Base-by-base conservation (phyloP, 345 rosid genomes). In the Pugionium cornutum region DNA sequence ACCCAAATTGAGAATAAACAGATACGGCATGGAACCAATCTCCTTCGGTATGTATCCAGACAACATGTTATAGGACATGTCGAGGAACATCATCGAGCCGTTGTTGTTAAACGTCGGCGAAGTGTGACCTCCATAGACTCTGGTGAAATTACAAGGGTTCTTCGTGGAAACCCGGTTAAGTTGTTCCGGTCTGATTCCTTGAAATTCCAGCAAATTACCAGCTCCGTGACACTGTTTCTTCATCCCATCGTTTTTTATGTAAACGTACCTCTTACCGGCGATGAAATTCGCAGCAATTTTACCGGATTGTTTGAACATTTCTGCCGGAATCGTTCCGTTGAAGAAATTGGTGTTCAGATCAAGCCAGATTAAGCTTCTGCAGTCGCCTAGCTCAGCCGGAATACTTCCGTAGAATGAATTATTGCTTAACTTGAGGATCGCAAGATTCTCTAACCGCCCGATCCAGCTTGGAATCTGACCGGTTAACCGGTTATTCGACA, bases 51-150 rank as follows among this genome's bases (percentile, higher is more conserved):
- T 88, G 44, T 49, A 75, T 27, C 96, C 97, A 0, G 89, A 84
- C 64, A 94, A 58, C 68, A 26, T 45, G 74, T 94, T 94, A 74
- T 94, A 69, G 0, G 97, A 94, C 68, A 91, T 79, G 76, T 94
- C 99, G 3, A 94, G 83, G 75, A 94, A 91, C 64, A 91, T 85
- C 89, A 94, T 86, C 2, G 99, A 88, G 18, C 99, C 99, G 5
- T 94, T 94, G 46, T 90, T 75, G 37, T 91, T 78, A 74, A 90
- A 94, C 2, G 91, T 91, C 1, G 95, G 96, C 65, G 87, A 79
- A 0, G 88, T 87, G 41, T 67, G 82, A 28, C 97, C 92, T 7
- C 76, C 69, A 62, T 90, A 94, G 37, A 83, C 85, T 74, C 92
- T 77, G 2, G 82, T 83, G 74, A 88, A 87, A 77, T 88, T 85